Percentiles rank a stretch among this genome's conserved stretches.
Evolutionary conservation across 2,329 filamentous ascomycete genomes (phyloP).

Genomic region (Verticillium zaregamsianum): DNA sequence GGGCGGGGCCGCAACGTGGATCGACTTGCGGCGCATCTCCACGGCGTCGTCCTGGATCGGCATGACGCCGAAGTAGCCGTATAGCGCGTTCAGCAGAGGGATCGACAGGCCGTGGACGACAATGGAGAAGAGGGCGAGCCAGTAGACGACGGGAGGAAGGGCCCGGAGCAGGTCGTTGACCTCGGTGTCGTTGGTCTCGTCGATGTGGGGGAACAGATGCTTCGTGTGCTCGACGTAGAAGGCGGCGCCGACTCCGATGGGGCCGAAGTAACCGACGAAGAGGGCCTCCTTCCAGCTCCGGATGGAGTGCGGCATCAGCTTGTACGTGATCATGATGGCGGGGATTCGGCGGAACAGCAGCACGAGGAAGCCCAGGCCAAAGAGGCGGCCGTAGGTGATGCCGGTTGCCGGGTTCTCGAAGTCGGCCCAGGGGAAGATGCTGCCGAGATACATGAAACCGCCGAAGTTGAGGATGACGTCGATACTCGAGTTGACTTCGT

Average conservation of each 20-base stretch:
- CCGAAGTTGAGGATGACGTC: constrained; percentile 57
- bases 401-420: constrained; percentile 51
- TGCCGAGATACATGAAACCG: constrained; percentile 57
- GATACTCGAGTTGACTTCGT: constrained; percentile 56
- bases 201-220: constrained; percentile 33
- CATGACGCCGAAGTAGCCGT: constrained; percentile 30
- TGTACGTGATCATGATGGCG: constrained; percentile 48
- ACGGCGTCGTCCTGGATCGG: constrained; percentile 39
- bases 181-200: constrained; percentile 28
- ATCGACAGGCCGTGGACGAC: constrained; percentile 45
- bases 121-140: constrained; percentile 36
- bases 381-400: constrained; percentile 44
- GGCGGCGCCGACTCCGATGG: constrained; percentile 71
- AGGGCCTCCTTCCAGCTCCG: constrained; percentile 53
- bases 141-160: constrained; percentile 35
- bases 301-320: constrained; percentile 47
- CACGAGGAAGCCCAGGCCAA: constrained; percentile 48
- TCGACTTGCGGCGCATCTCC: constrained; percentile 30
- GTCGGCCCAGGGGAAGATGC: constrained; percentile 49
- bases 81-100: constrained; percentile 34
- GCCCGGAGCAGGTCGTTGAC: constrained; percentile 28
- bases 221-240: constrained; percentile 61
- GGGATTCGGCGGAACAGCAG: constrained; percentile 54
- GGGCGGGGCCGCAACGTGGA: constrained; percentile 28
- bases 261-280: constrained; percentile 67